Evolutionary conservation across 192 early-diverging fungal species (phyloP), one percentile per base, ranked within the genome.

Genomic region (Coemansia sp.): DNA sequence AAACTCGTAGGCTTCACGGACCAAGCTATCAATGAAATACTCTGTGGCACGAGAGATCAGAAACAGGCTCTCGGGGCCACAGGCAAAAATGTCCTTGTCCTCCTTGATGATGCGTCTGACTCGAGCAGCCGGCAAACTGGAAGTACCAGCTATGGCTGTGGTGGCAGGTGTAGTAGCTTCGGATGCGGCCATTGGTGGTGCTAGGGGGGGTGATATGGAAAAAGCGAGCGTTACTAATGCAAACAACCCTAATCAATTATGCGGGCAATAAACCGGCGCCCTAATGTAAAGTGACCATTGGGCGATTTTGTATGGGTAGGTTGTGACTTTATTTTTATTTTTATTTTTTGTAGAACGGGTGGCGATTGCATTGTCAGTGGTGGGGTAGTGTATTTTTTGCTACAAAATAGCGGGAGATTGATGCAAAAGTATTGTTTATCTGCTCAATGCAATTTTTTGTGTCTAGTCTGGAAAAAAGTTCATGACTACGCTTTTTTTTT

Each of bases 31-130:
- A 59, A 89, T 73, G 65, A 92, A 92, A 28, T 86, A 65, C 81
- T 92, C 90, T 58, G 90, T 88, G 16, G 90, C 89, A 23, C 83
- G 69, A 9, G 85, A 83, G 35, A 92, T 86, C 56, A 88, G 65
- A 40, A 88, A 88, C 21, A 87, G 81, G 11, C 87, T 85, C 33
- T 92, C 90, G 10, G 87, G 76, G 50, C 86, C 88, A 71, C 88
- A 86, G 21, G 86, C 79, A 34, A 76, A 79, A 2, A 92, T 83
- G 59, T 92, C 90, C 70, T 88, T 87, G 69, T 92, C 90, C 62
- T 89, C 86, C 62, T 90, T 92, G 67, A 92, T 87, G 62, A 92
- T 89, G 14, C 88, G 81, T 42, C 88, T 85, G 33, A 90, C 84
- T 57, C 90, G 83, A 16, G 90, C 88, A 8, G 85, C 75, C 2